Evolutionary conservation across 2,329 filamentous ascomycete genomes (phyloP), one percentile per base, ranked within the genome.

Genomic region (Cadophora sp.): DNA sequence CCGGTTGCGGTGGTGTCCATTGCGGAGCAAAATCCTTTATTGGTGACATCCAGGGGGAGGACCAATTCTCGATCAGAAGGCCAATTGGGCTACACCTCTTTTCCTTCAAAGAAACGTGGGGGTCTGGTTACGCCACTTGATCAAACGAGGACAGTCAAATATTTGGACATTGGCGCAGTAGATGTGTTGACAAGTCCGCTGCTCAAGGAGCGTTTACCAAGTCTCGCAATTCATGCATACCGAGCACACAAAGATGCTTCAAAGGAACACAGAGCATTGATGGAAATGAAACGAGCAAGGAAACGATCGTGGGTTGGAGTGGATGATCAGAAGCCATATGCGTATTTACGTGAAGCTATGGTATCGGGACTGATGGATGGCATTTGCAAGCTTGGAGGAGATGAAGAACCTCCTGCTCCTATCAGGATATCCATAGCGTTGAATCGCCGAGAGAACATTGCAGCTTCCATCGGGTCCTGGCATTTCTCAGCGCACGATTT

Each of bases 221-320:
- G 90, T 34, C 83, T 97, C 62, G 90, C 92, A 69, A 89, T 96
- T 19, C 93, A 95, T 78, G 93, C 92, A 55, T 97, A 97, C 81
- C 90, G 91, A 74, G 89, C 91, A 58, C 91, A 92, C 76, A 92
- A 92, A 79, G 89, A 94, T 74, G 91, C 92, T 26, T 84, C 87
- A 40, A 89, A 87, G 75, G 91, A 94, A 75, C 90, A 93, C 76
- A 86, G 91, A 68, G 87, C 89, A 22, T 86, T 94, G 69, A 78
- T 94, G 66, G 91, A 92, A 68, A 84, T 91, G 68, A 91, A 91
- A 76, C 89, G 91, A 73, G 89, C 90, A 55, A 87, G 94, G 65
- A 97, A 97, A 79, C 88, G 93, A 64, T 97, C 94, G 0, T 97
- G 94, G 94, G 93, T 97, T 51, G 94, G 94, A 29, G 86, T 97